Evolutionary conservation across 371 early-diverging fungal genomes (phyloP).

Genomic region (Zancudomyces culisetae): DNA sequence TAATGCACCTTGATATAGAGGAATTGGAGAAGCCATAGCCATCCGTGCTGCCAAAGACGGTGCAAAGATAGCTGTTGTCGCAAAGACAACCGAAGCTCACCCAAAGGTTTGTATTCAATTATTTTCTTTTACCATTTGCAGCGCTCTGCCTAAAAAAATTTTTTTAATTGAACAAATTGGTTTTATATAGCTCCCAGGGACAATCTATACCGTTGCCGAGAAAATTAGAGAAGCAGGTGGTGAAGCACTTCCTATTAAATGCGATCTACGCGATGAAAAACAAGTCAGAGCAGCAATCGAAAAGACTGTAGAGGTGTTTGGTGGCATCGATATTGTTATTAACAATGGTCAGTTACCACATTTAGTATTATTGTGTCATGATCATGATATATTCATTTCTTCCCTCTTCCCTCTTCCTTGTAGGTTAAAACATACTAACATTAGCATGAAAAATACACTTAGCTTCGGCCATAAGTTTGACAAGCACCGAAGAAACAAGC

Average conservation of each 20-base stretch:
- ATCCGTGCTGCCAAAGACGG: slow-evolving; percentile 45
- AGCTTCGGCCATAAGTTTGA: slow-evolving; percentile 48
- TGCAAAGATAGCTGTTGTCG: slow-evolving; percentile 52
- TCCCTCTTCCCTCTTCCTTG: too few relatives aligned
- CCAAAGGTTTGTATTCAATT: slow-evolving; percentile 28
- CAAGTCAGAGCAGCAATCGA: slow-evolving; percentile 44
- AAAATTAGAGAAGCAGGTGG: slow-evolving; percentile 55
- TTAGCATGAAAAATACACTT: too few relatives aligned
- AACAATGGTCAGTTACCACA: too few relatives aligned
- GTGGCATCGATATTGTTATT: slow-evolving; percentile 59
- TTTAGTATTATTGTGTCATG: too few relatives aligned
- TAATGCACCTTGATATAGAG: too few relatives aligned
- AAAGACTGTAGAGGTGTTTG: slow-evolving; percentile 39
- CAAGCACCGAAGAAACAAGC: slow-evolving; percentile 34
- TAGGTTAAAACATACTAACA: too few relatives aligned
- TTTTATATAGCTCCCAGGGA: slow-evolving; percentile 44
- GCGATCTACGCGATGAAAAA: slow-evolving; percentile 62
- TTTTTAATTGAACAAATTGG: too few relatives aligned
- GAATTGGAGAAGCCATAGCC: slow-evolving; percentile 60
- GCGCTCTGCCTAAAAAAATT: too few relatives aligned
- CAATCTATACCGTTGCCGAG: slow-evolving; percentile 53
- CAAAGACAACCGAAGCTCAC: slow-evolving; percentile 57
- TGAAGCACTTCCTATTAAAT: slow-evolving; percentile 47
- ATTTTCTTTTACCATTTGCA: too few relatives aligned
- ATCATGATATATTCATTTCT: too few relatives aligned